Evolutionary conservation across 805 yeast genomes (phyloP).

Genomic region (Ogataea pignaliae): DNA sequence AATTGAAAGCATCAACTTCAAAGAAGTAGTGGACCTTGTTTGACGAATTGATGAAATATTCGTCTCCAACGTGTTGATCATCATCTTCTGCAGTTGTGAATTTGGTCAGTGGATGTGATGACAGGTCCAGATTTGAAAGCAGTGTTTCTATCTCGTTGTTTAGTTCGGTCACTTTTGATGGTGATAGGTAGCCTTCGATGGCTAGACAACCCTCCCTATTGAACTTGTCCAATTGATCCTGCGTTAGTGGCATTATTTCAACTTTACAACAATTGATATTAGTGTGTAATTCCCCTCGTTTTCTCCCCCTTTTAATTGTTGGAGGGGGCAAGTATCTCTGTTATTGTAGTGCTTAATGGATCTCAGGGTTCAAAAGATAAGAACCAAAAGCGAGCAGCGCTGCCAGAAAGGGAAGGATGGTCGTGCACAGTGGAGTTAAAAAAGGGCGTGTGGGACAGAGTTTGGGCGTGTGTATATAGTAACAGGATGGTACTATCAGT

Average conservation of each 20-base stretch:
- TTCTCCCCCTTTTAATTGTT: no score
- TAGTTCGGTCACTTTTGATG: slow-evolving; percentile 36
- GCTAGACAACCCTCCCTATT: slow-evolving; percentile 58
- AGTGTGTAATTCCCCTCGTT: no score
- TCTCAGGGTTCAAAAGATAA: no score
- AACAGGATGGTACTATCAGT: no score
- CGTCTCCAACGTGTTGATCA: slow-evolving; percentile 64
- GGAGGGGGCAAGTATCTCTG: no score
- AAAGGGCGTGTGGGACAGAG: no score
- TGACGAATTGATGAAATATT: slow-evolving; percentile 63
- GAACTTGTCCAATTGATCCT: slow-evolving; percentile 47
- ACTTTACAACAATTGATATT: background rate
- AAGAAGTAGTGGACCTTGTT: slow-evolving; percentile 68
- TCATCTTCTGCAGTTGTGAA: slow-evolving; percentile 53
- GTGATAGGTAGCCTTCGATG: slow-evolving; percentile 48
- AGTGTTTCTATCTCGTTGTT: slow-evolving; percentile 41
- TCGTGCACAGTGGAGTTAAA: no score
- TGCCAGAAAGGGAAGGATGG: no score
- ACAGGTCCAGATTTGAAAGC: slow-evolving; percentile 45
- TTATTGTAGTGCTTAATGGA: no score
- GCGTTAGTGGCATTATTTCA: slow-evolving; percentile 36
- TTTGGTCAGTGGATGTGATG: slow-evolving; percentile 61
- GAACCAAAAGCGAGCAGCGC: no score
- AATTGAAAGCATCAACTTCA: slow-evolving; percentile 65
- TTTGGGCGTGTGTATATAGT: no score